Percentiles rank a stretch among this genome's conserved stretches.
Conservation (phyloP, 2,329 filamentous ascomycete genomes). For the Teratosphaeria viscida region DNA sequence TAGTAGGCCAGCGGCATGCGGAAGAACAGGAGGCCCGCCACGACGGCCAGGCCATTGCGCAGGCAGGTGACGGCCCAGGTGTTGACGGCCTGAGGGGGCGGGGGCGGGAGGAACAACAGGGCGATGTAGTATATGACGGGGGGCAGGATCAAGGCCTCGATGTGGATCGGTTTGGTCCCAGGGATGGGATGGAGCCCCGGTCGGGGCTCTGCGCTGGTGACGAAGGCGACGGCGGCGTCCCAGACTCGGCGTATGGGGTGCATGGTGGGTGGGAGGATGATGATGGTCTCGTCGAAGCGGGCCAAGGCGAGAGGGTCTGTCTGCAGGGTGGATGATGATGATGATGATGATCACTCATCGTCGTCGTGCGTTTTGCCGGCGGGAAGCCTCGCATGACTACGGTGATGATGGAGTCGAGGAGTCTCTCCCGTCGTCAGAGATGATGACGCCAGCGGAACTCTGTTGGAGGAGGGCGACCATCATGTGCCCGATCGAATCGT, state of each 20-base stretch:
- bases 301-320: not conserved
- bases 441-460: not conserved
- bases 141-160: conserved; percentile 30
- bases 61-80: conserved; percentile 20
- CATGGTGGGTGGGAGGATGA: not conserved
- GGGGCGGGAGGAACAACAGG: conserved; percentile 31
- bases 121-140: conserved; percentile 35
- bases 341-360: no score
- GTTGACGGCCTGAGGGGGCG: conserved; percentile 28
- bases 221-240: conserved; percentile 6
- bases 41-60: conserved; percentile 29
- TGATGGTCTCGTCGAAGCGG: not conserved
- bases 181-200: conserved; percentile 32
- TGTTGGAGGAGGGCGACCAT: not conserved
- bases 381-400: not conserved
- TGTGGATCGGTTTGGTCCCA: conserved; percentile 30
- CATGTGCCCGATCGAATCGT: not conserved
- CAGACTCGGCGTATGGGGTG: not conserved
- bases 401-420: not conserved
- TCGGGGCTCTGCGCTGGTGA: conserved; percentile 21
- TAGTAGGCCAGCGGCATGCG: conserved; percentile 33
- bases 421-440: not conserved
- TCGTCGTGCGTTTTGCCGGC: not conserved
- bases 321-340: not conserved
- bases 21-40: conserved; percentile 31